Evolutionary conservation across 106 monocot genomes (phyloP).

Genomic region (Xerophyta viscosa): DNA sequence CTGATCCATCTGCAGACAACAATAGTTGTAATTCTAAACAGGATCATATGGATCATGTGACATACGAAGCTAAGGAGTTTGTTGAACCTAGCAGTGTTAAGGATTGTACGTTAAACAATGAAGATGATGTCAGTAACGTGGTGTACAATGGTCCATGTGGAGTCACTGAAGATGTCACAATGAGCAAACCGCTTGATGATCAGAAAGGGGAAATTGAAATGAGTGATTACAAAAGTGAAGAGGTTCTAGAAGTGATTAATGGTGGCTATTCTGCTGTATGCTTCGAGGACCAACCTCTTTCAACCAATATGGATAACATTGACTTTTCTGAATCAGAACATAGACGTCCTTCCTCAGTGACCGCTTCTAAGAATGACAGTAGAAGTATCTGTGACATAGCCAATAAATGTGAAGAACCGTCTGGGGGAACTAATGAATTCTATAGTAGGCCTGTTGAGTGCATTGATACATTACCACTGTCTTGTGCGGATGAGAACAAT

Average conservation of each 20-base stretch:
- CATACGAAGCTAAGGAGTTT: constrained; percentile 12
- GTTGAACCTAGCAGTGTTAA: constrained; percentile 5
- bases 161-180: constrained; percentile 4
- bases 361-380: constrained; percentile 1
- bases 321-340: neutral
- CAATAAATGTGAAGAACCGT: constrained; percentile 9
- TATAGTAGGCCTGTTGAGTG: constrained; percentile 12
- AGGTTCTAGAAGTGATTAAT: constrained; percentile 11
- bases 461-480: constrained; percentile 9
- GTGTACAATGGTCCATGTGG: neutral
- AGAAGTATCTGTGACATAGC: constrained; percentile 8
- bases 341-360: neutral
- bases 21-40: too few relatives aligned
- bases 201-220: constrained; percentile 6
- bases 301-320: neutral
- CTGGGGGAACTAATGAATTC: constrained; percentile 6
- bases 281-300: constrained; percentile 4
- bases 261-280: constrained; percentile 4
- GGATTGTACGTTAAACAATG: neutral
- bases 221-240: constrained; percentile 11
- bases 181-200: constrained; percentile 4
- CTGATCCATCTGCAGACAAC: too few relatives aligned
- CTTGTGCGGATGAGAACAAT: constrained; percentile 13
- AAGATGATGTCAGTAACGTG: neutral
- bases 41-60: neutral